These are phyloP conservation scores for Colletotrichum horii DNA, from an alignment of 2,329 filamentous ascomycete genomes.

Conservation along the genomic window DNA sequence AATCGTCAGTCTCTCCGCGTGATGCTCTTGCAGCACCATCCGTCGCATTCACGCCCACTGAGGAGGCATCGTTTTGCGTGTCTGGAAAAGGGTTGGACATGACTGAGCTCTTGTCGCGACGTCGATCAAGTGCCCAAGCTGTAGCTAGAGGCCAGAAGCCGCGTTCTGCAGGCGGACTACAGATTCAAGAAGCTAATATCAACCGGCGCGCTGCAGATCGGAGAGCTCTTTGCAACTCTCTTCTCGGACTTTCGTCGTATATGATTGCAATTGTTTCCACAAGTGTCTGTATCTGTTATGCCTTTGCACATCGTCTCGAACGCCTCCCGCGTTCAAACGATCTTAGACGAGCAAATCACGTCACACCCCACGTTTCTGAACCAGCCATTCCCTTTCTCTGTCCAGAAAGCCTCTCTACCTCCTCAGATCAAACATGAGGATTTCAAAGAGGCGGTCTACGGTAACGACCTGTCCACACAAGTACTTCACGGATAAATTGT, in stretches of 20 bases:
- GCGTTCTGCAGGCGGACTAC: not conserved
- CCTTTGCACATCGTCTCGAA: too few relatives aligned
- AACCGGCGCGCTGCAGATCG: not conserved
- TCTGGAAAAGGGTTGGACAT: too few relatives aligned
- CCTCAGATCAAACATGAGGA: not conserved
- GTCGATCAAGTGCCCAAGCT: not conserved
- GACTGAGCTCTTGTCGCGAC: not conserved
- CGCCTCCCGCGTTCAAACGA: too few relatives aligned
- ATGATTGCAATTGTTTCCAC: too few relatives aligned
- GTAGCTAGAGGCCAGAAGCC: not conserved
- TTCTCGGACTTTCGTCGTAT: not conserved
- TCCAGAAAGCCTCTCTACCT: too few relatives aligned
- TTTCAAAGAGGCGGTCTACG: not conserved
- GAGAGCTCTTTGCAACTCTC: not conserved
- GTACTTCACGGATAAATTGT: not conserved
- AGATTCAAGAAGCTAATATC: not conserved
- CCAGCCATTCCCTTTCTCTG: too few relatives aligned
- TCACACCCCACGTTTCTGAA: too few relatives aligned
- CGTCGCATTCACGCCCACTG: too few relatives aligned
- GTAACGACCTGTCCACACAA: not conserved
- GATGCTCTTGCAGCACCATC: too few relatives aligned
- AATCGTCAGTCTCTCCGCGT: accelerated
- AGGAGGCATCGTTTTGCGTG: too few relatives aligned
- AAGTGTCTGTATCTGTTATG: too few relatives aligned
- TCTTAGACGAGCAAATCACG: too few relatives aligned